Base-by-base conservation (phyloP, 192 early-diverging fungal species). In the Pilobolus umbonatus region DNA sequence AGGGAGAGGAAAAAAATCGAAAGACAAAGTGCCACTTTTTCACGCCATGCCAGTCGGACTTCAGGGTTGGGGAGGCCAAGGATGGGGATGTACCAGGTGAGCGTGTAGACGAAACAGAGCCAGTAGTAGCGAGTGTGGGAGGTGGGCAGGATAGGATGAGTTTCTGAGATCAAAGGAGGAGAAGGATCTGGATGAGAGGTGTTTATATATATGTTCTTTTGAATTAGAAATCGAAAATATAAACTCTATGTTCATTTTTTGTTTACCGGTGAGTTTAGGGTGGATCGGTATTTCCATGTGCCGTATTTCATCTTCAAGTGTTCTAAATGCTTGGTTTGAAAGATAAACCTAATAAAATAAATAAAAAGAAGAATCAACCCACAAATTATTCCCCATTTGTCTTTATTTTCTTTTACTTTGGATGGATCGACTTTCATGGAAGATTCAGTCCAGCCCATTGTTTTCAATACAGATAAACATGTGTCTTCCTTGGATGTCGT, bases 1-100 rank as follows among this genome's bases (percentile, higher is more conserved):
- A 67, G 77, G 24, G 88, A 91, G 52, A 95, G 61, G 48, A 93
- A 75, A 31, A 86, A 75, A 35, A 96, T 92, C 53, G 98, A 71
- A 64, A 90, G 61, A 60, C 92, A 95, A 14, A 99, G 81, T 1
- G 97, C 88, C 8, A 96, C 84, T 74, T 99, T 98, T 73, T 99
- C 97, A 54, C 97, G 83, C 97, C 97, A 99, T 15, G 97, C 97
- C 69, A 91, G 78, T 25, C 85, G 89, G 50, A 92, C 77, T 60
- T 92, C 89, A 25, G 73, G 79, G 45, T 83, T 78, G 66, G 84
- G 80, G 82, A 95, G 89, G 38, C 87, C 79, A n/a, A 61, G 64
- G 25, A 81, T 80, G 19, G 96, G 96, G 34, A 98, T 75, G 86
- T 82, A 88, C 86, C 87, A 91, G 10, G 84, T 92, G 46, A 79